Base-by-base conservation (phyloP, 176 grass and related monocot genomes). In the Juncus inflexus region DNA sequence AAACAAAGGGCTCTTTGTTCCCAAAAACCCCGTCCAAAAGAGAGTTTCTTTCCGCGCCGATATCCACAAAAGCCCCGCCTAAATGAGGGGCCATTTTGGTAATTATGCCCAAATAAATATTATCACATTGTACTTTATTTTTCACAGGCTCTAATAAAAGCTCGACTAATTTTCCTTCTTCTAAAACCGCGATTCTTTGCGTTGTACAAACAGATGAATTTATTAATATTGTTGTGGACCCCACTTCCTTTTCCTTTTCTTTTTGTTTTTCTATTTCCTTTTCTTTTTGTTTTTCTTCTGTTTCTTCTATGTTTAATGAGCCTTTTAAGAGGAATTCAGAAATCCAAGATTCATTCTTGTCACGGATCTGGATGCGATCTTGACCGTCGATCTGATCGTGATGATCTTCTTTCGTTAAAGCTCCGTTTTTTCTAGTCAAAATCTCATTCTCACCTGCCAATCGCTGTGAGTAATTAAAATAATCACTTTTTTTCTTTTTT, bases 11-110 rank as follows among this genome's bases (percentile, higher is more conserved):
- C 75, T 96, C 78, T 73, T 79, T 86, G 55, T 89, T 76, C 70
- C 62, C 76, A 37, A 80, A 85, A 85, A 96, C 81, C 9, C 19
- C 19, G 15, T 76, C 86, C 92, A 96, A 85, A 62, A 91, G 79
- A 53, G 91, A 87, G 61, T 81, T 76, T 63, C 86, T 80, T 35
- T 52, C 76, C 63, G 85, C 80, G 56, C 92, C 92, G 83, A 96
- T 96, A 78, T 91, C 92, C 54, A 96, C 87, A 88, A 96, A 96
- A 74, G 92, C 87, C 36, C 92, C 87, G 64, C 82, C 73, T 82
- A 91, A 81, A 79, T 89, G 92, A 70, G 92, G 92, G 66, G 86
- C 84, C 52, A 96, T 76, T 76, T 91, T 83, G 59, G 82, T 86
- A 64, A 96, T 75, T 56, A 86, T 83, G 66, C 92, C 87, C 74